phyloP scores from a whole-genome alignment of 129 eudicot genomes.

The Flaveria brownii region DNA sequence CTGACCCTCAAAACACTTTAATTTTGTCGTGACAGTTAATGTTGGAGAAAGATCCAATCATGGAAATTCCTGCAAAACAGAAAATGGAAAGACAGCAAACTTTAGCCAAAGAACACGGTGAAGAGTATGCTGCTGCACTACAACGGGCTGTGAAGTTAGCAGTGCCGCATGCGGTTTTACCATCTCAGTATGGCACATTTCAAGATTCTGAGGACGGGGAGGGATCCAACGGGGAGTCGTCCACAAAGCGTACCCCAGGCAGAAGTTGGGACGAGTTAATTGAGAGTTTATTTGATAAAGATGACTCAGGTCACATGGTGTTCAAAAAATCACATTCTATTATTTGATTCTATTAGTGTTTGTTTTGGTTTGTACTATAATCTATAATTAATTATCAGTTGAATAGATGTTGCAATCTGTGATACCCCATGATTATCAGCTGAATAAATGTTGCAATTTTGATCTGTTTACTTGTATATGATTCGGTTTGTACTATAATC shows the following conservation, averaged over 20 bases:
- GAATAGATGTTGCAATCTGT: neutral
- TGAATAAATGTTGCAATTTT: neutral
- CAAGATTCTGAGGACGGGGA: slow-evolving; percentile 48
- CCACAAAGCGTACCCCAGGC: slow-evolving; percentile 35
- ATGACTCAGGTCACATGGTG: slow-evolving; percentile 57
- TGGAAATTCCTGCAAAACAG: slow-evolving; percentile 71
- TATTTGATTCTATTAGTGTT: slow-evolving; percentile 27
- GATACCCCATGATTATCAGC: neutral
- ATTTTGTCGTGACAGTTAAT: slow-evolving; percentile 49
- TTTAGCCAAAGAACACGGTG: slow-evolving; percentile 63
- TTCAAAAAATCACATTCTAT: slow-evolving; percentile 40
- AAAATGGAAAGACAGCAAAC: slow-evolving; percentile 82
- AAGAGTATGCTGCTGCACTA: slow-evolving; percentile 76
- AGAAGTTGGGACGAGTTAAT: slow-evolving; percentile 77
- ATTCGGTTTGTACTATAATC: neutral
- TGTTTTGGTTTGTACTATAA: neutral
- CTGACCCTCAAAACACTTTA: neutral
- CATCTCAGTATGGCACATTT: slow-evolving; percentile 79
- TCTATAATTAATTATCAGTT: too few species aligned
- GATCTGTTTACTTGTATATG: neutral
- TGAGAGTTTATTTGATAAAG: slow-evolving; percentile 67
- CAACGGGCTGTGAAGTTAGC: slow-evolving; percentile 69
- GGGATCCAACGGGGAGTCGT: slow-evolving; percentile 28
- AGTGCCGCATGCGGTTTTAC: slow-evolving; percentile 70
- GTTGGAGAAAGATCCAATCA: slow-evolving; percentile 62